Base-by-base conservation (phyloP, 768 basidiomycete genomes). In the Leccinum disarticulatum region DNA sequence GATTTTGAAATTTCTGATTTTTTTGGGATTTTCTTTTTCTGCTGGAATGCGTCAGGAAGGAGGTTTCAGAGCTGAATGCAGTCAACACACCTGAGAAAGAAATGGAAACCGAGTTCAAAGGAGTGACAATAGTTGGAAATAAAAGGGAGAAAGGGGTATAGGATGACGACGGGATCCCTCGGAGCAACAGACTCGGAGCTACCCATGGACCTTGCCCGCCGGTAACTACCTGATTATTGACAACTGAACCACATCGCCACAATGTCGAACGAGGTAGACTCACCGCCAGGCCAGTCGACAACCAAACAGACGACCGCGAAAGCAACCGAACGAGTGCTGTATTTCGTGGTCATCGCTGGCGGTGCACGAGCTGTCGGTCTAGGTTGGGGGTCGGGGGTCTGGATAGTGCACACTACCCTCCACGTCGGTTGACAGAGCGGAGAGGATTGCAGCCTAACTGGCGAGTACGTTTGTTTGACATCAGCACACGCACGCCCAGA, bases 111-210 rank as follows among this genome's bases (percentile, higher is more conserved):
- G 30, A 49, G 49, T 6, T 43, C 10, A 41, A 54, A 43, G 54
- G 54, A 54, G 9, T 6, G 41, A 54, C 41, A 5, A 54, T 54
- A 54, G 38, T 54, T 54, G 54, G 28, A 30, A 43, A 11, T 14
- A 6, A 50, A 54, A 46, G n/a, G 25, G 13, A 27, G 11, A 51
- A 59, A 48, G 9, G 61, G 61, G 59, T 62, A 62, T 62, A 63
- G 6, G 56, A 31, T 19, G 61, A 55, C 25, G 56, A 61, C 35
- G 50, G 31, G 54, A 38, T 14, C 41, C 38, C 36, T 38, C 17
- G 4, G 19, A n/a, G 15, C 17, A 53, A 54, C 38, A 15, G 8
- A 15, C 36, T 11, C 33, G 13, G 33, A n/a, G 31, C 19, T 46
- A 51, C 28, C 25, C 9, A 36, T 56, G 10, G 28, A 25, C 47